These are phyloP conservation scores for Leccinum rimulosum DNA, from an alignment of 768 basidiomycete genomes.

Conservation along the genomic window DNA sequence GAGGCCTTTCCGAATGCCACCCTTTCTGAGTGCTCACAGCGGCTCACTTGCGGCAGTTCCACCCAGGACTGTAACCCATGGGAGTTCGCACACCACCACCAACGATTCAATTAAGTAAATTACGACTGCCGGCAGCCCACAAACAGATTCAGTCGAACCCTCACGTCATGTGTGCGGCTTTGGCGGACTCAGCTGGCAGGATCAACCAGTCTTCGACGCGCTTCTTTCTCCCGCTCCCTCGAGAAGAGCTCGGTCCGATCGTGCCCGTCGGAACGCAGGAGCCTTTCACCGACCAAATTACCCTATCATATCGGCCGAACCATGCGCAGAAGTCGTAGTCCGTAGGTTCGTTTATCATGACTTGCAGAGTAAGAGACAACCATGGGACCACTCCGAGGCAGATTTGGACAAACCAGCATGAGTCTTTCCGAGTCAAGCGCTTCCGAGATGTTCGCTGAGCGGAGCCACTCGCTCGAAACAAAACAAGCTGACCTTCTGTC, in stretches of 20 bases:
- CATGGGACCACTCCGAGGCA: not conserved
- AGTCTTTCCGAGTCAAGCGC: not conserved
- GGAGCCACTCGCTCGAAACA: not conserved
- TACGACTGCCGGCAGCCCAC: not conserved
- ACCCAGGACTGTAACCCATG: not conserved
- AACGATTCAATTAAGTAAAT: not conserved
- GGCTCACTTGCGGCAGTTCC: not conserved
- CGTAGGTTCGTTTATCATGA: not conserved
- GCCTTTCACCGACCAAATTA: not conserved
- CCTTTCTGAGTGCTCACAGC: conserved; percentile 2
- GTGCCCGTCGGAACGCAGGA: not conserved
- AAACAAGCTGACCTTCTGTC: not conserved
- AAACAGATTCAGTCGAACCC: not conserved
- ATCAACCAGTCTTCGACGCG: not conserved
- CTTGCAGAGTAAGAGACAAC: not conserved
- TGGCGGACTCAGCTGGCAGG: not conserved
- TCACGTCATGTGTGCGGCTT: not conserved
- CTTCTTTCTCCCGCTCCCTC: not conserved
- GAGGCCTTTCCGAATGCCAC: not conserved
- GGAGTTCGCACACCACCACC: not conserved
- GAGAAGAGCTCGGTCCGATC: not conserved
- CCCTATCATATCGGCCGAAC: not conserved
- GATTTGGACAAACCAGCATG: not conserved
- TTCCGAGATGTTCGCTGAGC: not conserved
- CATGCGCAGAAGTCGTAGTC: not conserved